These are phyloP conservation scores for Cercospora sp. DNA, from an alignment of 2,329 filamentous ascomycete genomes.

Conservation along the genomic window DNA sequence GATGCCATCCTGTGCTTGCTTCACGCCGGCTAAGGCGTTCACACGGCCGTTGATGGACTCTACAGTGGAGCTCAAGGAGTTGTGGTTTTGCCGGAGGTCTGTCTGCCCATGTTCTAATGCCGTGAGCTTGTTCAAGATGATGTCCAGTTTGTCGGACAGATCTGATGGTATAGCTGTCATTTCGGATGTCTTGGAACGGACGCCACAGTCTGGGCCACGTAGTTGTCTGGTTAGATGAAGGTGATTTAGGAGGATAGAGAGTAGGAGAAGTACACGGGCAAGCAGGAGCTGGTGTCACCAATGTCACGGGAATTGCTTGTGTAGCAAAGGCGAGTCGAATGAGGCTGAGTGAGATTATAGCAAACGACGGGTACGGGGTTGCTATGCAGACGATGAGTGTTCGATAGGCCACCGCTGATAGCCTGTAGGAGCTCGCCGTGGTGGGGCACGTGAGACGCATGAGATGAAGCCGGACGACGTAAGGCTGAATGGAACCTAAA, in stretches of 20 bases:
- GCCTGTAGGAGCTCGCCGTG: constrained; percentile 19
- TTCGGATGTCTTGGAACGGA: background rate
- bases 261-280: background rate
- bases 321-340: background rate
- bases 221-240: background rate
- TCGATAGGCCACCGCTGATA: constrained; percentile 16
- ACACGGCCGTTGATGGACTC: constrained; percentile 63
- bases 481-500: background rate
- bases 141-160: constrained; percentile 44
- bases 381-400: background rate
- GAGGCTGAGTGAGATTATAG: background rate
- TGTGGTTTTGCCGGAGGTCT: constrained; percentile 57
- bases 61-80: constrained; percentile 56
- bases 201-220: background rate
- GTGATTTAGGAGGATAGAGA: background rate
- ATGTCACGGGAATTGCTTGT: background rate
- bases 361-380: background rate
- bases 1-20: constrained; percentile 57
- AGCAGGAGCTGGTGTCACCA: background rate
- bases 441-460: background rate
- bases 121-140: constrained; percentile 58
- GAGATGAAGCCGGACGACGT: background rate
- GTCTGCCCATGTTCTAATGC: constrained; percentile 59
- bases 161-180: constrained; percentile 16
- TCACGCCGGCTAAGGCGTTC: constrained; percentile 61